Evolutionary conservation across 2,329 filamentous ascomycete genomes (phyloP).

Genomic region (Escovopsis sp.): DNA sequence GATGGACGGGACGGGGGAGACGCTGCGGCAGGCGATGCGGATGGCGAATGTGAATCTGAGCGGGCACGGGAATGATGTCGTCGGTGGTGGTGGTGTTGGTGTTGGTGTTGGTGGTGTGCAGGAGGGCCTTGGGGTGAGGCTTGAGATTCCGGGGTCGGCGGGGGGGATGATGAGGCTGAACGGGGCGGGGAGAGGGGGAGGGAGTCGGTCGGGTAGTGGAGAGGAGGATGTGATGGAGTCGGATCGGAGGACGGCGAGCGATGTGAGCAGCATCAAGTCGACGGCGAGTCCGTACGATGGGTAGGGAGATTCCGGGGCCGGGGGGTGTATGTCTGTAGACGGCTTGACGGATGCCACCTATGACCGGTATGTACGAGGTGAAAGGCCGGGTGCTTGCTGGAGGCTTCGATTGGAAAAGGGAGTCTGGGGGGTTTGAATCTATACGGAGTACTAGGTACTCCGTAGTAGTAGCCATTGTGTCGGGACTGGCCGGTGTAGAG

Average conservation of each 20-base stretch:
- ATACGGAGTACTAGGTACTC: too few relatives aligned
- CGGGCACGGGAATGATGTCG: too few relatives aligned
- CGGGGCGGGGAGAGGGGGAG: constrained; percentile 17
- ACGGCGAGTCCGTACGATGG: constrained; percentile 13
- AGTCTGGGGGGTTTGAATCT: too few relatives aligned
- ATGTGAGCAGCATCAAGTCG: constrained; percentile 23
- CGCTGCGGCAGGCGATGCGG: constrained; percentile 57
- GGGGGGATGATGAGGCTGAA: constrained; percentile 1
- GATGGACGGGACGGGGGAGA: constrained; percentile 74
- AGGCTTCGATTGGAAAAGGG: too few relatives aligned
- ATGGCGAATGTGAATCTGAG: constrained; percentile 33
- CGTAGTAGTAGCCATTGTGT: too few relatives aligned
- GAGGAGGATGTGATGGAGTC: constrained; percentile 23
- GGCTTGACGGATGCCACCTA: too few relatives aligned
- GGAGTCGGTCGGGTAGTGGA: constrained; percentile 14
- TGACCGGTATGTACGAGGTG: too few relatives aligned
- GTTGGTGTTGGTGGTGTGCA: constrained; percentile 5
- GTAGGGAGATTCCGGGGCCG: constrained; percentile 1
- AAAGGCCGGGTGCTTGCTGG: too few relatives aligned
- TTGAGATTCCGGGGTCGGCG: constrained; percentile 16
- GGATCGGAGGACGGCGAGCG: constrained; percentile 23
- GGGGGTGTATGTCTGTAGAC: too few relatives aligned
- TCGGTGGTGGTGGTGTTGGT: too few relatives aligned
- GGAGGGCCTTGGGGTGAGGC: constrained; percentile 14
- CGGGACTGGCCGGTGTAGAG: too few relatives aligned